Evolutionary conservation across 495 filamentous ascomycete species (phyloP).

Genomic region (Penicillium subrubescens): DNA sequence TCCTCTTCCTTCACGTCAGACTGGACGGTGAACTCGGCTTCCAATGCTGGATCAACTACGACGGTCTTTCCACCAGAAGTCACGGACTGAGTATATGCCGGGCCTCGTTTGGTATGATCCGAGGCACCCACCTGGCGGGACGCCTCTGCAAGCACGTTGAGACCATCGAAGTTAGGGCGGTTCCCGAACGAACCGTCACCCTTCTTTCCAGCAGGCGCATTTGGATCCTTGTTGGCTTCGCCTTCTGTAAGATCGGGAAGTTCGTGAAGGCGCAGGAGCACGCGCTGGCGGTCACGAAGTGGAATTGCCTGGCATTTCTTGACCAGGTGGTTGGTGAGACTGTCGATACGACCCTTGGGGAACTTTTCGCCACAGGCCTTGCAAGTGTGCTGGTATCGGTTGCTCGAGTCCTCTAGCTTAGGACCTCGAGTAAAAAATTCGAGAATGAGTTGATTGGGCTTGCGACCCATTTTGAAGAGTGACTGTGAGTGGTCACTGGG

Average conservation of each 20-base stretch:
- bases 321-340: constrained; percentile 71
- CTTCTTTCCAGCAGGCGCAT: constrained; percentile 34
- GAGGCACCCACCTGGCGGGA: constrained; percentile 67
- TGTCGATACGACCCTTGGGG: constrained; percentile 82
- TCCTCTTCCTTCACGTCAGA: constrained; percentile 33
- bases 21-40: constrained; percentile 48
- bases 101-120: constrained; percentile 45
- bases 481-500: not conserved
- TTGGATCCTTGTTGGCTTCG: constrained; percentile 35
- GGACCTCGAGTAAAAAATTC: constrained; percentile 81
- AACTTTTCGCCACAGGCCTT: constrained; percentile 83
- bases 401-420: constrained; percentile 81
- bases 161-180: constrained; percentile 67
- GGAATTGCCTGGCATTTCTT: constrained; percentile 80
- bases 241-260: constrained; percentile 43
- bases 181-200: constrained; percentile 42
- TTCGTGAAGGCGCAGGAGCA: constrained; percentile 60
- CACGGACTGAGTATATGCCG: constrained; percentile 47
- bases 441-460: constrained; percentile 78
- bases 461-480: constrained; percentile 66
- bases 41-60: constrained; percentile 49
- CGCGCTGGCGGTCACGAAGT: constrained; percentile 65
- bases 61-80: constrained; percentile 52
- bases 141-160: constrained; percentile 81
- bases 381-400: constrained; percentile 86